Evolutionary conservation across 257 asterid species (phyloP).

Genomic region (Fraxinus americana): DNA sequence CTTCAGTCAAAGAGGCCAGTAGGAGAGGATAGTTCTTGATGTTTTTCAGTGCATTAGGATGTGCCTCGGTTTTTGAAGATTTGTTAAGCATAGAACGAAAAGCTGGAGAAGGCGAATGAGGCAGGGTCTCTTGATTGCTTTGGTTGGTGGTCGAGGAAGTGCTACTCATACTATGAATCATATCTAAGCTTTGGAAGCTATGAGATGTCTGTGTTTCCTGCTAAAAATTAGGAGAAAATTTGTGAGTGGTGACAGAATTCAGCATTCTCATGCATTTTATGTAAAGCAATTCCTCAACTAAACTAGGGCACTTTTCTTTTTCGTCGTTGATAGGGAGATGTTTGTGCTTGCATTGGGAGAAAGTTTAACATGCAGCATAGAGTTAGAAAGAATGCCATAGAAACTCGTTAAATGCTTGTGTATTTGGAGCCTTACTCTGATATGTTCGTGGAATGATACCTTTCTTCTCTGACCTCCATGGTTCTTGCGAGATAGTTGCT

Average conservation of each 20-base stretch:
- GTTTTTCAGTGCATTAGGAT: constrained; percentile 84
- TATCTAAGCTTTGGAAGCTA: constrained; percentile 38
- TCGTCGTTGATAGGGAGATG: background rate
- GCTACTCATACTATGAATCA: constrained; percentile 41
- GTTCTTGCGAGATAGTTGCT: constrained; percentile 32
- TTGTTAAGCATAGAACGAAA: constrained; percentile 46
- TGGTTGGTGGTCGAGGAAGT: constrained; percentile 37
- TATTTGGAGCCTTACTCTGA: constrained; percentile 32
- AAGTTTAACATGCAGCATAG: background rate
- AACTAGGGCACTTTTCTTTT: too few species aligned
- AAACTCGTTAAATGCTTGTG: background rate
- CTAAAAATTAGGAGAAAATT: background rate
- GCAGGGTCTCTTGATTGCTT: constrained; percentile 38
- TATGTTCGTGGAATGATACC: constrained; percentile 49
- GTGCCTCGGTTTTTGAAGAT: constrained; percentile 78
- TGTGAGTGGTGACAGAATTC: too few species aligned
- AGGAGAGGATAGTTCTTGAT: constrained; percentile 82
- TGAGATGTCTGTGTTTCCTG: constrained; percentile 42
- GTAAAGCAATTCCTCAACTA: background rate
- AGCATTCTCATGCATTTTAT: too few species aligned
- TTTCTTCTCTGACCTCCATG: constrained; percentile 48
- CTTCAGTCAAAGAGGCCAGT: constrained; percentile 74
- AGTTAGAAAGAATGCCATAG: background rate
- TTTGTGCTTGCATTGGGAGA: background rate
- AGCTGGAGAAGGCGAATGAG: constrained; percentile 62